These are phyloP conservation scores for Amylostereum areolatum DNA, from an alignment of 1,284 basidiomycete species.

Conservation along the genomic window DNA sequence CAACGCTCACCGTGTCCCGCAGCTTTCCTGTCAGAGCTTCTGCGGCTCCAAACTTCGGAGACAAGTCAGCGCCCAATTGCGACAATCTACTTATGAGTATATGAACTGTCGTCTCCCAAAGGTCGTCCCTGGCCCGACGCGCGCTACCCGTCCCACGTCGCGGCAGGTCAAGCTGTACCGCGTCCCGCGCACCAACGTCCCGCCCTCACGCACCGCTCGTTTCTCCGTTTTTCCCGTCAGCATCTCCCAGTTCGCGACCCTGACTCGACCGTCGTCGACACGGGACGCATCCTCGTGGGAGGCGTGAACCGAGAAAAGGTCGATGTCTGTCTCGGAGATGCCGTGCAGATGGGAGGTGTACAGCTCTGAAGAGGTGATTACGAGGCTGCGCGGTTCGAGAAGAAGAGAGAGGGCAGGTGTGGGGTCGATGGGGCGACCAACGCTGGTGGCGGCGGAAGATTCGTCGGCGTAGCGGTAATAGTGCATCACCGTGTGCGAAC, in stretches of 20 bases:
- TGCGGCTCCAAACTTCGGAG: background rate
- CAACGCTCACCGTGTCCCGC: background rate
- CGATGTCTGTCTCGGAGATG: no score
- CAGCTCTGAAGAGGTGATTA: conserved; percentile 67
- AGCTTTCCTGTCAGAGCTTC: background rate
- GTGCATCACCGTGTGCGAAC: conserved; percentile 80
- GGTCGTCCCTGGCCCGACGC: conserved; percentile 8
- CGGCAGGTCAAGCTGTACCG: conserved; percentile 86
- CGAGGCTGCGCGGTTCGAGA: conserved; percentile 75
- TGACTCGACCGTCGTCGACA: conserved; percentile 10
- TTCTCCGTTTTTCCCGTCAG: conserved; percentile 35
- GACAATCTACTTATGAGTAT: background rate
- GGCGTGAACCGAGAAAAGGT: no score
- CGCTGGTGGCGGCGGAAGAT: conserved; percentile 12
- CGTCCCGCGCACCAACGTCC: conserved; percentile 47
- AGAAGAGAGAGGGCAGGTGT: conserved; percentile 68
- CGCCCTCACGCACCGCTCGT: conserved; percentile 37
- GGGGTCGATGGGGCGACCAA: conserved; percentile 53
- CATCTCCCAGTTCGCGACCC: conserved; percentile 51
- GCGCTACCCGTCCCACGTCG: conserved; percentile 63
- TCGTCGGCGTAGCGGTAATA: conserved; percentile 75
- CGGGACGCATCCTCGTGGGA: conserved; percentile 12
- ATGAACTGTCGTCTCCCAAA: background rate
- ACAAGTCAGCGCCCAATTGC: background rate
- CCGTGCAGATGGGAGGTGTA: conserved; percentile 75